These are phyloP conservation scores for Solanum chacoense DNA, from an alignment of 305 asterid genomes.

Conservation along the genomic window DNA sequence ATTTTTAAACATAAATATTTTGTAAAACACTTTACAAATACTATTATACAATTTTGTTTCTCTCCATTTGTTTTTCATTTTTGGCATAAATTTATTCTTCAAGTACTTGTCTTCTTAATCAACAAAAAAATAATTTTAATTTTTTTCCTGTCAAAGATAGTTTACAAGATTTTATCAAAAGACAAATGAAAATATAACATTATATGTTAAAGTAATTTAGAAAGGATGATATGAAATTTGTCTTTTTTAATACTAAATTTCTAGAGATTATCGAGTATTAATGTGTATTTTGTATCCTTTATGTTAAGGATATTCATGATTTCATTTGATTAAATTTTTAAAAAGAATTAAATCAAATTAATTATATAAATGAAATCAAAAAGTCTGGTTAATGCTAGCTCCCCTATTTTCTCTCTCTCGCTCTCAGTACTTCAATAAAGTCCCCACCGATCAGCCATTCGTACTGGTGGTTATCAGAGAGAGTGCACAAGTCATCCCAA, in stretches of 20 bases:
- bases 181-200: background rate
- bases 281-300: background rate
- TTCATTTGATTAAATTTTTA: background rate
- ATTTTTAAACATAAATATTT: too few relatives aligned
- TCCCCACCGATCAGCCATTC: background rate
- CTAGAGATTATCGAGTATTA: background rate
- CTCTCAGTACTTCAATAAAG: background rate
- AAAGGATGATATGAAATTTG: background rate
- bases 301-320: background rate
- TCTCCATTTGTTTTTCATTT: background rate
- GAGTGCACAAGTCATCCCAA: background rate
- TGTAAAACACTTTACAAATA: too few relatives aligned
- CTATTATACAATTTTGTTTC: background rate
- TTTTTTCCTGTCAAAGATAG: background rate
- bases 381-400: background rate
- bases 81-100: background rate
- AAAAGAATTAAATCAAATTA: too few relatives aligned
- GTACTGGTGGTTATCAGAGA: background rate
- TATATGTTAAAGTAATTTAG: background rate
- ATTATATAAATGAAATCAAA: too few relatives aligned
- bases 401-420: background rate
- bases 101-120: background rate
- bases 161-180: too few relatives aligned
- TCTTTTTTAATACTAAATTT: background rate
- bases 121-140: background rate